Percentiles rank a stretch among this genome's conserved stretches.
Evolutionary conservation across 345 rosid genomes (phyloP).

Genomic region (Corchorus olitorius): DNA sequence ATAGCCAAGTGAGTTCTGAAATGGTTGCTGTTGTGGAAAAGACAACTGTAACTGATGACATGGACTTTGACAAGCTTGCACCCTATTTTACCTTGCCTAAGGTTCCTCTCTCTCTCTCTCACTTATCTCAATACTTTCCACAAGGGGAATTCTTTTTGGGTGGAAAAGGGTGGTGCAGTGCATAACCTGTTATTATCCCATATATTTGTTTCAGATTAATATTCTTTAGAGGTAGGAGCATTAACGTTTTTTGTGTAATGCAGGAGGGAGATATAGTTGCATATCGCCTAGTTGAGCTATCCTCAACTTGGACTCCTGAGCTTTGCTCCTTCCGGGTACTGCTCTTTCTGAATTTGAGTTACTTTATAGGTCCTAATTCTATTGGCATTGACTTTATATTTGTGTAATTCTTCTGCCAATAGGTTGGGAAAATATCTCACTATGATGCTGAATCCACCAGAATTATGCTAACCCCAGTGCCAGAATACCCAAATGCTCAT

Average conservation of each 20-base stretch:
- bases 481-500: constrained; percentile 56
- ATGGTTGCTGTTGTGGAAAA: constrained; percentile 39
- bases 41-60: constrained; percentile 28
- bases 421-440: constrained; percentile 81
- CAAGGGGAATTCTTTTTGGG: too few relatives aligned
- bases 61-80: constrained; percentile 63
- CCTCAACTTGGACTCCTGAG: constrained; percentile 94
- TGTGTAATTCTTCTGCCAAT: constrained; percentile 26
- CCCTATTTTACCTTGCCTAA: constrained; percentile 63
- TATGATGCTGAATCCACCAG: constrained; percentile 59
- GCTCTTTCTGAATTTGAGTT: constrained; percentile 18
- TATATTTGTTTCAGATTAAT: constrained; percentile 8
- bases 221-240: not conserved
- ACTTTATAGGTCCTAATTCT: constrained; percentile 14
- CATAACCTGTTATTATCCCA: not conserved
- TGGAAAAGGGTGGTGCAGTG: not conserved
- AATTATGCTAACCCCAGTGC: constrained; percentile 55
- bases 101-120: constrained; percentile 41
- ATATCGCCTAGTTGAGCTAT: constrained; percentile 81
- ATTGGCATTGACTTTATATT: constrained; percentile 7
- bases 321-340: constrained; percentile 71
- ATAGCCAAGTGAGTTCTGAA: constrained; percentile 42
- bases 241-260: constrained; percentile 25
- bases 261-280: constrained; percentile 94
- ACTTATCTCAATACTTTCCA: too few relatives aligned